Evolutionary conservation across 306 rosid species (phyloP).

Genomic region (Citrullus mucosospermus): DNA sequence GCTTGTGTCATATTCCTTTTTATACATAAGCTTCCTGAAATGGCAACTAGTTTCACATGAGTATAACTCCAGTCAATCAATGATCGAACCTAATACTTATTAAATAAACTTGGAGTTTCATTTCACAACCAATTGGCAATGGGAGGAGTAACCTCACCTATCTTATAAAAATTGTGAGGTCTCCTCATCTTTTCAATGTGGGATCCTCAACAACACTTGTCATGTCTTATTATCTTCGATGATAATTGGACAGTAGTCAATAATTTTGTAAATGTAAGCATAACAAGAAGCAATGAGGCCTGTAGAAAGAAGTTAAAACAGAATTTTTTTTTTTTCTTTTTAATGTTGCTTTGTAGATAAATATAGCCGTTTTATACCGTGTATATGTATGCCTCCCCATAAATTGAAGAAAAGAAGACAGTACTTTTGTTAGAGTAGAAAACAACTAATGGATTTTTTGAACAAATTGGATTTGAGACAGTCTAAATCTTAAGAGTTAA

Average conservation of each 20-base stretch:
- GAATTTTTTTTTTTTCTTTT: too few species aligned
- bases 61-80: neutral
- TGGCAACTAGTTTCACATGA: constrained; percentile 15
- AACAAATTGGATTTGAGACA: neutral
- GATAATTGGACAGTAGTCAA: neutral
- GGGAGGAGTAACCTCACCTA: too few species aligned
- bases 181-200: too few species aligned
- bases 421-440: neutral
- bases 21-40: constrained; percentile 72
- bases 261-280: neutral
- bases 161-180: too few species aligned
- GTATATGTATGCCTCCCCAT: neutral
- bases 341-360: neutral
- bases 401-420: neutral
- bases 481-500: neutral
- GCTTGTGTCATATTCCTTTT: constrained; percentile 53
- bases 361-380: neutral
- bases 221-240: neutral
- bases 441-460: neutral
- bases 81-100: neutral
- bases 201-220: too few species aligned
- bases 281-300: neutral
- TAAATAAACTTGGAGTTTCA: too few species aligned
- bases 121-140: too few species aligned
- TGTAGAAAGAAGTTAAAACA: neutral